Conservation (phyloP, 1,139 yeast species). For the Candida mesenterica region DNA sequence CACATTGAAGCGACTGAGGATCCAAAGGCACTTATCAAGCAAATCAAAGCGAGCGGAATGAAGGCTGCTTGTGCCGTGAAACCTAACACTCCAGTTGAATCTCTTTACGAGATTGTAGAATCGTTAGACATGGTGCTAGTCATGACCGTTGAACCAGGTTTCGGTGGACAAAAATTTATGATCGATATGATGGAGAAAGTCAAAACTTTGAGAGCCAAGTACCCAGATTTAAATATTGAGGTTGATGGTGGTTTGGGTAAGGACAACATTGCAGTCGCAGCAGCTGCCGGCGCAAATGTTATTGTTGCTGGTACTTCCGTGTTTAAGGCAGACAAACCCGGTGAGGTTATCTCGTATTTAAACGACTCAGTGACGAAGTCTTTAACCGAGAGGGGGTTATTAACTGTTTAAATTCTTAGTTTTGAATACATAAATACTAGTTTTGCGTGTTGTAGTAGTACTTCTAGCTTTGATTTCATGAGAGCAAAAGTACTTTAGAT, state of each 20-base stretch:
- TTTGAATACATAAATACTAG: too few relatives aligned
- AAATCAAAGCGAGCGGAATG: constrained; percentile 79
- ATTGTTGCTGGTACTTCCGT: constrained; percentile 98
- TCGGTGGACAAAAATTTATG: constrained; percentile 98
- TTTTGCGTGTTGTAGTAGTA: too few relatives aligned
- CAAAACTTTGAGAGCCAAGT: constrained; percentile 64
- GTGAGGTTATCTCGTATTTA: constrained; percentile 65
- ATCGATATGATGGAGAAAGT: constrained; percentile 96
- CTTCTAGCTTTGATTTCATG: too few relatives aligned
- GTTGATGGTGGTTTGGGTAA: constrained; percentile 97
- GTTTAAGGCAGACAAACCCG: constrained; percentile 78
- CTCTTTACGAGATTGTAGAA: constrained; percentile 70
- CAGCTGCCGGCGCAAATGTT: constrained; percentile 94
- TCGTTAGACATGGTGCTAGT: constrained; percentile 88
- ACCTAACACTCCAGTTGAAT: constrained; percentile 91
- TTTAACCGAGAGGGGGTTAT: constrained; percentile 28
- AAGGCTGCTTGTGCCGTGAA: constrained; percentile 93
- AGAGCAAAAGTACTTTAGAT: too few relatives aligned
- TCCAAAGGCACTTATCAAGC: constrained; percentile 70
- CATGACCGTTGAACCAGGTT: constrained; percentile 99
- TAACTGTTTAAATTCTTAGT: constrained; percentile 6
- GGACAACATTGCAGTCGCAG: constrained; percentile 79
- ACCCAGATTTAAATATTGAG: constrained; percentile 81
- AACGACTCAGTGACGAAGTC: constrained; percentile 55
- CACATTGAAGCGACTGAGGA: constrained; percentile 92